Evolutionary conservation across 352 stramenopile species (phyloP), one percentile per base, ranked within the genome.

Genomic region (Phytophthora megakarya): DNA sequence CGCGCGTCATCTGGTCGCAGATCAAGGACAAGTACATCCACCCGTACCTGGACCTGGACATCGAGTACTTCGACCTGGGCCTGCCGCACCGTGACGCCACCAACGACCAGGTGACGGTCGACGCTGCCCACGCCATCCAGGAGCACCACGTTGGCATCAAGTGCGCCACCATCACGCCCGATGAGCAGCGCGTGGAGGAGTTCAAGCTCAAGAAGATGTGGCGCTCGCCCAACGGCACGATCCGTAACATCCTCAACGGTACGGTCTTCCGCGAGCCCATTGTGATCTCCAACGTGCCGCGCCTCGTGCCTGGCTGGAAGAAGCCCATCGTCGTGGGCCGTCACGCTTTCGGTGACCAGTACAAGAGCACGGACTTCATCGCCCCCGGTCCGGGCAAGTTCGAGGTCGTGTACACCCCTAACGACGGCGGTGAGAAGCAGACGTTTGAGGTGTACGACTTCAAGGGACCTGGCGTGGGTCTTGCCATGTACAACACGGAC

Each of bases 401-500:
- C 63, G 67, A 88, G 65, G 77, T 93, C 33, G 72, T 76, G 37
- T 92, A 89, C 72, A 90, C 75, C 28, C 81, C 80, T 18, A 66
- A 61, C 2, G 74, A 91, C 57, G 82, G 80, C 32, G 60, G 61
- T 28, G 68, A 78, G 28, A 73, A 75, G 70, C 70, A 75, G 19
- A 77, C 65, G 4, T 64, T 81, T 22, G 67, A 92, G 45, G 84
- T 93, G 43, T 92, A 88, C 66, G 63, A 93, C 66, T 93, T 88
- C 59, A 58, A 73, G 40, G 67, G 75, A 18, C 58, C 68, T 40
- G 84, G 84, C 40, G 65, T 93, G 12, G 82, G 78, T 25, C 80
- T 93, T 59, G 79, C 70, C 65, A 93, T 93, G 84, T 93, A 92
- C 81, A 93, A 93, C 76, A 90, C 78, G 47, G 81, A 91, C 48